These are phyloP conservation scores for Colletotrichum kahawae DNA, from an alignment of 2,329 filamentous ascomycete genomes.

Conservation along the genomic window DNA sequence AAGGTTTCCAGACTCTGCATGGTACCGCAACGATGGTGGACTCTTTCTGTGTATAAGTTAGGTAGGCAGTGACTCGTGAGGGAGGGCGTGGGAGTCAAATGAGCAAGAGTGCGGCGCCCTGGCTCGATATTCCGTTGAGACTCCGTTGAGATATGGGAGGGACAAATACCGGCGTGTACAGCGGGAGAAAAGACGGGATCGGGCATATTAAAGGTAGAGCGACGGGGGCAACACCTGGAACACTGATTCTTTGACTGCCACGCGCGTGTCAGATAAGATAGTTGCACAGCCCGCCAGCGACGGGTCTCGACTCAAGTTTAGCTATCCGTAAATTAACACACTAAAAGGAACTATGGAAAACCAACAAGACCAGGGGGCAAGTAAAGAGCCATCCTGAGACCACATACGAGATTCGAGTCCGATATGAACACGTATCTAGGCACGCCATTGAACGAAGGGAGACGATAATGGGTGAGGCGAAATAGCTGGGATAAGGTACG, in stretches of 20 bases:
- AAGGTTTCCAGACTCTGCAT: constrained; percentile 38
- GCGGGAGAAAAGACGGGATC: background rate
- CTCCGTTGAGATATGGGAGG: background rate
- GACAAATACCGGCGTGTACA: background rate
- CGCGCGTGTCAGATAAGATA: background rate
- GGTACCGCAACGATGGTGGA: background rate
- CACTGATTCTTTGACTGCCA: background rate
- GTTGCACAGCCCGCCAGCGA: background rate
- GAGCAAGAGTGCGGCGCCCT: background rate
- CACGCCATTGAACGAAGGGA: background rate
- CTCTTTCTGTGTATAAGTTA: background rate
- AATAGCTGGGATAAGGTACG: background rate
- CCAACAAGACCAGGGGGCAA: background rate
- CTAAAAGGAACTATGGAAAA: background rate
- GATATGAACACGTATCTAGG: background rate
- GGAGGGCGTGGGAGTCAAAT: background rate
- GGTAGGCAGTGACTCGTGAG: background rate
- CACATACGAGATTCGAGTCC: background rate
- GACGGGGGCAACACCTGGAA: background rate
- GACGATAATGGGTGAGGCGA: background rate
- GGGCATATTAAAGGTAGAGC: background rate
- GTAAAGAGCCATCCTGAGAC: background rate
- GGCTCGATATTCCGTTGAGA: background rate
- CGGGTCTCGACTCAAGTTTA: background rate
- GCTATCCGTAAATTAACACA: background rate